Evolutionary conservation across 2,329 filamentous ascomycete species (phyloP).

Genomic region (Colletotrichum sp.): DNA sequence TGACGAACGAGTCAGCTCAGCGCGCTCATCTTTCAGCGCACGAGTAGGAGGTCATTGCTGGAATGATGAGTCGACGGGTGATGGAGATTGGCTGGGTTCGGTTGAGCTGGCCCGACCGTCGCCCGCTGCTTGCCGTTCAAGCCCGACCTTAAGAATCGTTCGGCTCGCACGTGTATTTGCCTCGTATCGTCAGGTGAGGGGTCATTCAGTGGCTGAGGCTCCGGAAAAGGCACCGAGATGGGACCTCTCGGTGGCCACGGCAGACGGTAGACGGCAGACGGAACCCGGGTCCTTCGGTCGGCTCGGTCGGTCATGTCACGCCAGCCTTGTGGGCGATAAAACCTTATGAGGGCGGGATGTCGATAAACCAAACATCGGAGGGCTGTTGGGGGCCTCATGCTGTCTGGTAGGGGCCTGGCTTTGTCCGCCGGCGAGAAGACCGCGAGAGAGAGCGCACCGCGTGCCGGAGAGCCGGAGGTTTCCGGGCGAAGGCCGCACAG

Average conservation of each 20-base stretch:
- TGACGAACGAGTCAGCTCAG: not conserved
- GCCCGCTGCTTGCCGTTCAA: not conserved
- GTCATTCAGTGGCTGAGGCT: not conserved
- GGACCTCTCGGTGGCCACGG: not conserved
- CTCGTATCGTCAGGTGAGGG: not conserved
- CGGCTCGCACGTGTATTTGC: not conserved
- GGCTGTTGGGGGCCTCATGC: not conserved
- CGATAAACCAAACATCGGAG: not conserved
- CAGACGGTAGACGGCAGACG: not conserved
- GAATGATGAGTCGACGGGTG: not conserved
- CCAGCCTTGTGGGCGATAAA: not conserved
- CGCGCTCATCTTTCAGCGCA: not conserved
- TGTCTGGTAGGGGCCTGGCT: not conserved
- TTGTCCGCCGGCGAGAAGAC: not conserved
- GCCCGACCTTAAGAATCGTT: not conserved
- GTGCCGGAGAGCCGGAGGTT: not conserved
- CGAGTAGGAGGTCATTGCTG: not conserved
- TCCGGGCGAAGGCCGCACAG: not conserved
- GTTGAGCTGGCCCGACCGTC: not conserved
- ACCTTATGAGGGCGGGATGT: not conserved
- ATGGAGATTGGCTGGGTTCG: not conserved
- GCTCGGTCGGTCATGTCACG: not conserved
- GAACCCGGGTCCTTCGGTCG: not conserved
- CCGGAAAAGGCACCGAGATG: not conserved
- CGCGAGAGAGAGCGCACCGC: not conserved